A percentile compares a stretch with the other conserved stretches of the same genome.
These are phyloP conservation scores for Alternaria postmessia DNA, from an alignment of 2,329 filamentous ascomycete species.

Conservation along the genomic window DNA sequence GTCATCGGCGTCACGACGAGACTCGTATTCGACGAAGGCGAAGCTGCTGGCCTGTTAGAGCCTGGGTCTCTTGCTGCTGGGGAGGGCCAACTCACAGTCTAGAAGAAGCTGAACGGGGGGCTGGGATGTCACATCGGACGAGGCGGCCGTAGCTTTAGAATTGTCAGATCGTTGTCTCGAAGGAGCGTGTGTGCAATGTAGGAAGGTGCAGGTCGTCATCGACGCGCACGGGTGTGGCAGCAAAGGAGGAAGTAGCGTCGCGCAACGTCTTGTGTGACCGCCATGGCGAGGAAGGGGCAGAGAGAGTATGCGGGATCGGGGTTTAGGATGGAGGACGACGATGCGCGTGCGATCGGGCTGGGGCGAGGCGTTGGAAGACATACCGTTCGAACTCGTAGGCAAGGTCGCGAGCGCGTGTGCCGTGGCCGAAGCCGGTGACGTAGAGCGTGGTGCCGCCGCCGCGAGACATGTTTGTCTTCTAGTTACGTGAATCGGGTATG, in stretches of 20 bases:
- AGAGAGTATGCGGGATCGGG: slow-evolving; percentile 18
- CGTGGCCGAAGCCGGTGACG: slow-evolving; percentile 98
- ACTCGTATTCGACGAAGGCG: slow-evolving; percentile 99
- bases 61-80: slow-evolving; percentile 4
- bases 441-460: slow-evolving; percentile 92
- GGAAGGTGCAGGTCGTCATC: slow-evolving; percentile 1
- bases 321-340: slow-evolving; percentile 36
- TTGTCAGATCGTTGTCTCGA: slow-evolving; percentile 55
- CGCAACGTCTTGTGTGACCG: slow-evolving; percentile 9
- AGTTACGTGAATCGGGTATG: slow-evolving; percentile 13
- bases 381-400: slow-evolving; percentile 99
- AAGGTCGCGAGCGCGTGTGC: slow-evolving; percentile 97
- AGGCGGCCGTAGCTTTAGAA: slow-evolving; percentile 87
- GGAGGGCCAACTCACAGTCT: slow-evolving; percentile 78
- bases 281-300: slow-evolving; percentile 1
- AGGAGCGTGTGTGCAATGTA: slow-evolving; percentile 26
- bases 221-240: slow-evolving; percentile 9
- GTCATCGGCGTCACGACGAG: slow-evolving; percentile 96
- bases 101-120: slow-evolving; percentile 90
- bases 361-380: slow-evolving; percentile 65
- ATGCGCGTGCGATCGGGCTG: slow-evolving; percentile 41
- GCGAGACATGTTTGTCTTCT: slow-evolving; percentile 75
- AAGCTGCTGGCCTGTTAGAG: slow-evolving; percentile 70
- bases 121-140: slow-evolving; percentile 97
- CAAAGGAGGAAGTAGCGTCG: slow-evolving; percentile 33